Conservation (phyloP, 345 rosid genomes). For the Rubroshorea leprosula region DNA sequence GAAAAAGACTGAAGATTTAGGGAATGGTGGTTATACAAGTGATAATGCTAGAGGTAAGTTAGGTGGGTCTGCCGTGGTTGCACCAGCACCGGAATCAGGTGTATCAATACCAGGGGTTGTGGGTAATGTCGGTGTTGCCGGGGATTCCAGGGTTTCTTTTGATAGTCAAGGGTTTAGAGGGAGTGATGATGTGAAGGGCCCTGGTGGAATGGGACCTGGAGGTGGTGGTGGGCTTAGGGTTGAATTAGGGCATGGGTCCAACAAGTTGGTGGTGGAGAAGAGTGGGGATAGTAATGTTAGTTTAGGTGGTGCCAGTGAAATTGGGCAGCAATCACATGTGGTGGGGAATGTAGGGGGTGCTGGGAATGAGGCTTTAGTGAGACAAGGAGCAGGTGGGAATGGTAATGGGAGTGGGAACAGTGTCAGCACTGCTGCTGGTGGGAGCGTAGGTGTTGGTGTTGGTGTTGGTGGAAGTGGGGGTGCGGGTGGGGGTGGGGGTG, state of each 20-base stretch:
- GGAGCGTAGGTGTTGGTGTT: slow-evolving; percentile 17
- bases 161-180: slow-evolving; percentile 38
- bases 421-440: slow-evolving; percentile 17
- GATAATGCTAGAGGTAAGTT: slow-evolving; percentile 14
- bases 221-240: slow-evolving; percentile 54
- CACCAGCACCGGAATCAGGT: slow-evolving; percentile 22
- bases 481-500: slow-evolving; percentile 29
- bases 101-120: slow-evolving; percentile 35
- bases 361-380: slow-evolving; percentile 33
- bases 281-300: slow-evolving; percentile 20
- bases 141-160: slow-evolving; percentile 25
- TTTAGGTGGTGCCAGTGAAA: slow-evolving; percentile 20
- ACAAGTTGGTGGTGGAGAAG: slow-evolving; percentile 33
- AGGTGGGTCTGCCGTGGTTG: slow-evolving; percentile 20
- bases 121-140: slow-evolving; percentile 23
- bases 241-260: slow-evolving; percentile 45
- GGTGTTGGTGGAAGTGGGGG: slow-evolving; percentile 22
- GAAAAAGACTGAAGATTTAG: slow-evolving; percentile 44
- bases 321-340: slow-evolving; percentile 24
- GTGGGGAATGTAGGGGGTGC: slow-evolving; percentile 22
- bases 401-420: slow-evolving; percentile 12
- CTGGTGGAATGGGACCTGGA: slow-evolving; percentile 22
- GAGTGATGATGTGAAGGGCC: slow-evolving; percentile 28
- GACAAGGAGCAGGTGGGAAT: slow-evolving; percentile 29
- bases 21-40: slow-evolving; percentile 8